Evolutionary conservation across 2,329 filamentous ascomycete species (phyloP).

Genomic region (Bimuria novae-zelandiae): DNA sequence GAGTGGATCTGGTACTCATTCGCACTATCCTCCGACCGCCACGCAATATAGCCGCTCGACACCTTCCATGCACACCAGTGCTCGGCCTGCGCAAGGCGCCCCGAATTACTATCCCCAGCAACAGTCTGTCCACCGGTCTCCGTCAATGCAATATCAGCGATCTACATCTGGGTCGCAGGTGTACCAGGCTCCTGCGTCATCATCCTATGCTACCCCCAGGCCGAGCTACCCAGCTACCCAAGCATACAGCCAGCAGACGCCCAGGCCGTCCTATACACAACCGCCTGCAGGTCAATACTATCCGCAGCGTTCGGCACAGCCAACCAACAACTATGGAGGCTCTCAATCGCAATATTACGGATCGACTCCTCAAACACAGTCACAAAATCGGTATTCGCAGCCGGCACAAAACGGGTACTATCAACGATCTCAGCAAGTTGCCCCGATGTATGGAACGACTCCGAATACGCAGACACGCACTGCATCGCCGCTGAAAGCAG

Average conservation of each 20-base stretch:
- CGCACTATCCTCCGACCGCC: conserved; percentile 32
- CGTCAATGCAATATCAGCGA: conserved; percentile 43
- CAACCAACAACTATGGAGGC: conserved; percentile 33
- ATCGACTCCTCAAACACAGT: conserved; percentile 38
- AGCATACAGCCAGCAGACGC: conserved; percentile 38
- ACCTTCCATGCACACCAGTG: conserved; percentile 28
- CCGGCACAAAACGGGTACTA: conserved; percentile 38
- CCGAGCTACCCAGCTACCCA: conserved; percentile 34
- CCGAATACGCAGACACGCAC: conserved; percentile 39
- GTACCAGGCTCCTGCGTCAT: conserved; percentile 32
- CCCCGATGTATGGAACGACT: conserved; percentile 37
- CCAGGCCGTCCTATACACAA: conserved; percentile 33
- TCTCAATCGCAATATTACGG: conserved; percentile 40
- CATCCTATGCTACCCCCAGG: conserved; percentile 35
- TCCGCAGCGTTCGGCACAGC: conserved; percentile 36
- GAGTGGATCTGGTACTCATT: conserved; percentile 30
- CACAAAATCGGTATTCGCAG: conserved; percentile 39
- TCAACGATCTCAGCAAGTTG: conserved; percentile 39
- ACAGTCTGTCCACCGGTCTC: conserved; percentile 39
- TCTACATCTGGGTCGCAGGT: conserved; percentile 36
- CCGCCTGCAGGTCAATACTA: conserved; percentile 35
- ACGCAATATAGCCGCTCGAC: conserved; percentile 41
- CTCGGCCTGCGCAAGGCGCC: conserved; percentile 35
- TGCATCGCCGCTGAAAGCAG: conserved; percentile 43
- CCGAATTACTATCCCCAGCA: conserved; percentile 43